Evolutionary conservation across 2,329 filamentous ascomycete genomes (phyloP).

Genomic region (Blumeria graminis): DNA sequence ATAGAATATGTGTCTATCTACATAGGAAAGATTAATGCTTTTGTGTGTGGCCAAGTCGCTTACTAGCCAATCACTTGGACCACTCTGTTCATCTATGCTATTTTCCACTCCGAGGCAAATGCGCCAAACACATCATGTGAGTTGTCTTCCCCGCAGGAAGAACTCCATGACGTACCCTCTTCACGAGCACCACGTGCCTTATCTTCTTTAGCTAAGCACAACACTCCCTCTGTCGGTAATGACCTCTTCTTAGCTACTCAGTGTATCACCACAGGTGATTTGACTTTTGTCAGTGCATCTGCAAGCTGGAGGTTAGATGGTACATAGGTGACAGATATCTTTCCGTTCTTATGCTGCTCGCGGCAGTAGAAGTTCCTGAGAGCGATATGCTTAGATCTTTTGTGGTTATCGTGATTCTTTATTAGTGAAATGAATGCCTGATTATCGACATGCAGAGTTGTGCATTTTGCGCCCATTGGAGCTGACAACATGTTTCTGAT

Average conservation of each 20-base stretch:
- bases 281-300: neutral
- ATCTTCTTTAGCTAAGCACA: too few species aligned
- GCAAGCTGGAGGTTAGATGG: neutral
- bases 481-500: neutral
- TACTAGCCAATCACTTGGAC: too few species aligned
- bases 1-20: too few species aligned
- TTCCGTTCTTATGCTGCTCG: neutral
- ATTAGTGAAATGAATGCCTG: neutral
- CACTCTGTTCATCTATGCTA: too few species aligned
- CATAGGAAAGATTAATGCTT: too few species aligned
- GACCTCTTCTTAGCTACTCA: neutral
- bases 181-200: too few species aligned
- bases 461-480: neutral
- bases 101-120: too few species aligned
- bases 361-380: neutral
- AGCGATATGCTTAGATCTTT: neutral
- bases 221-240: neutral
- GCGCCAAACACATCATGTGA: too few species aligned
- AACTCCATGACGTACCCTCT: too few species aligned
- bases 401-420: neutral
- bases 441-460: neutral
- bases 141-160: too few species aligned
- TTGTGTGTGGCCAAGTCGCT: too few species aligned
- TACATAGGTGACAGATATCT: neutral
- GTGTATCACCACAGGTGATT: neutral